Percentiles rank a stretch among this genome's conserved stretches.
Conservation (phyloP, 495 filamentous ascomycete genomes). For the Polyplosphaeria fusca region DNA sequence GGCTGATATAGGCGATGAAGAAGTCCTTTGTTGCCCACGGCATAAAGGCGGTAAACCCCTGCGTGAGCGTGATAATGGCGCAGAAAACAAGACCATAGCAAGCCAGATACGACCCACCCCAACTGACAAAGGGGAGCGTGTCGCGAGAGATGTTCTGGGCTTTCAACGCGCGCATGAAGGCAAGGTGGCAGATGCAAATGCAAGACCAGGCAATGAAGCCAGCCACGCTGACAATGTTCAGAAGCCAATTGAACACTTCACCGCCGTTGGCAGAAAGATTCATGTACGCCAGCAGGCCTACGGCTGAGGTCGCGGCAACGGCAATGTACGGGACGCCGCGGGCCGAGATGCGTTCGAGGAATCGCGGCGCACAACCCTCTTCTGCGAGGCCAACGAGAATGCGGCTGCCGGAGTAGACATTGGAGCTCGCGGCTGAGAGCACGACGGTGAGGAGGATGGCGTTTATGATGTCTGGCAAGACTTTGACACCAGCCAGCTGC, state of each 20-base stretch:
- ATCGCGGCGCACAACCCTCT: slow-evolving; percentile 57
- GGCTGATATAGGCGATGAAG: slow-evolving; percentile 31
- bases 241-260: slow-evolving; percentile 57
- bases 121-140: slow-evolving; percentile 57
- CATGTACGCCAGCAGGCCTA: slow-evolving; percentile 39
- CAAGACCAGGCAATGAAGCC: slow-evolving; percentile 67
- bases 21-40: slow-evolving; percentile 49
- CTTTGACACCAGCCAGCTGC: slow-evolving; percentile 29
- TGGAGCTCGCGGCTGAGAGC: slow-evolving; percentile 49
- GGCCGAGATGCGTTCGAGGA: slow-evolving; percentile 31
- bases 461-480: slow-evolving; percentile 31
- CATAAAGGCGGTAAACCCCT: slow-evolving; percentile 69
- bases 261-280: slow-evolving; percentile 50
- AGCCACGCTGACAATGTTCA: slow-evolving; percentile 63
- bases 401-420: slow-evolving; percentile 61
- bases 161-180: slow-evolving; percentile 58
- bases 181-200: slow-evolving; percentile 57
- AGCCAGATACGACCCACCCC: slow-evolving; percentile 44
- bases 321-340: slow-evolving; percentile 46
- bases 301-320: slow-evolving; percentile 40
- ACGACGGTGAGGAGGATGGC: slow-evolving; percentile 30
- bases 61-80: slow-evolving; percentile 61
- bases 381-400: slow-evolving; percentile 61
- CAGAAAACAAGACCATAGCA: slow-evolving; percentile 64
- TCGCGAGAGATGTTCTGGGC: slow-evolving; percentile 56